Conservation (phyloP, 2,329 filamentous ascomycete genomes). For the Colletotrichum scovillei region DNA sequence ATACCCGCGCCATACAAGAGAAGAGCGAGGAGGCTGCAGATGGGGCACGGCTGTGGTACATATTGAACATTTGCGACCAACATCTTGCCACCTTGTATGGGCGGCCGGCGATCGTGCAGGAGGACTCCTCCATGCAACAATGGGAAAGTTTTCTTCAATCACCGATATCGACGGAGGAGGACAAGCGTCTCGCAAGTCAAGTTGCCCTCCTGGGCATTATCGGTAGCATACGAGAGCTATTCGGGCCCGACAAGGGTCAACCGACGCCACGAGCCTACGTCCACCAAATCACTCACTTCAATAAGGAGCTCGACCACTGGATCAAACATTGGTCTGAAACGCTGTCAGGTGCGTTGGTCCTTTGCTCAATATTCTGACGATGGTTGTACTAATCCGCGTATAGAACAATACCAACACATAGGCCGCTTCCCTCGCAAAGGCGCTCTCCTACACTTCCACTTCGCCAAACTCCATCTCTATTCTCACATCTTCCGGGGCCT, state of each 20-base stretch:
- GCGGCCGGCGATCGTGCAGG: slow-evolving; percentile 67
- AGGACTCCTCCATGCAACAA: slow-evolving; percentile 67
- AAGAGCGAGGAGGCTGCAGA: slow-evolving; percentile 59
- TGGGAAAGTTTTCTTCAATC: slow-evolving; percentile 67
- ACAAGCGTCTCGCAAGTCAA: slow-evolving; percentile 68
- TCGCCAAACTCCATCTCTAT: slow-evolving; percentile 55
- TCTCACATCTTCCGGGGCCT: slow-evolving; percentile 54
- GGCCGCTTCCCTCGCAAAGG: slow-evolving; percentile 54
- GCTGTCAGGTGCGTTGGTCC: slow-evolving; percentile 41
- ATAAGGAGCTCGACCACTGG: slow-evolving; percentile 51
- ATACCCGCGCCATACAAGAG: slow-evolving; percentile 51
- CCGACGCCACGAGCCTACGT: slow-evolving; percentile 62
- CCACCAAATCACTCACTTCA: slow-evolving; percentile 53
- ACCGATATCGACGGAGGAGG: slow-evolving; percentile 62
- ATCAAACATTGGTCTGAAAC: slow-evolving; percentile 47
- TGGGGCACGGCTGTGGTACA: slow-evolving; percentile 69
- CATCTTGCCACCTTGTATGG: slow-evolving; percentile 72
- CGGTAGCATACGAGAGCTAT: slow-evolving; percentile 63
- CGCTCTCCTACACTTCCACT: slow-evolving; percentile 54
- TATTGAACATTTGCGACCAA: slow-evolving; percentile 70
- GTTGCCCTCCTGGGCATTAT: slow-evolving; percentile 69
- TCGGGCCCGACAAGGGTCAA: slow-evolving; percentile 66
- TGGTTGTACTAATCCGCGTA: too few relatives aligned
- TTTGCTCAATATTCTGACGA: not conserved
- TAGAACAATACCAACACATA: slow-evolving; percentile 52